Base-by-base conservation (phyloP, 306 rosid genomes). In the Citrullus amarus region DNA sequence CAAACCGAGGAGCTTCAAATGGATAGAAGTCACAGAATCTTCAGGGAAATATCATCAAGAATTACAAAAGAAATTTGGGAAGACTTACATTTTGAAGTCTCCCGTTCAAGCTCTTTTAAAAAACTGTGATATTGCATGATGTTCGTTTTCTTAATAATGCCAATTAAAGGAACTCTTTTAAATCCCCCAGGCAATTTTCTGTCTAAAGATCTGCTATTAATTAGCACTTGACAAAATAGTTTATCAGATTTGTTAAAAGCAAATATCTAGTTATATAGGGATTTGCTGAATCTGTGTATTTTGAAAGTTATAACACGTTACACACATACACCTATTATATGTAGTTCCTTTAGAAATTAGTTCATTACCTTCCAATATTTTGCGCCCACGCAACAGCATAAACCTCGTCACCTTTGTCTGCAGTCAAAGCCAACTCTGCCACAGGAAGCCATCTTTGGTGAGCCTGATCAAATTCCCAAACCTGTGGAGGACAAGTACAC, bases 371-470 rank as follows among this genome's bases (percentile, higher is more conserved):
- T 84, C 99, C 99, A 88, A 90, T 88, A 79, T 95, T 92, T 77
- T 97, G 93, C 43, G 97, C 97, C 99, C 99, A 95, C 17, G 96
- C 89, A 61, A 88, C 96, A 17, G 89, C 87, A 86, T 89, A 84
- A 72, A 95, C 96, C 84, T 58, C 87, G 86, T 90, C 90, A 48
- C 89, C 87, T 81, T 81, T 91, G 67, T 92, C 91, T 67, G 75
- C 91, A 36, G 90, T 83, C 62, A 82, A 79, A n/a, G 89, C 91
- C 89, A 95, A 65, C 84, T 92, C 96, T 58, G 99, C 97, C 77
- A 95, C 97, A 13, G 97, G 99, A 81, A 92, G 93, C 99, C 99
- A 92, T 90, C 97, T 91, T 77, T 90, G 99, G 84, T 95, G 99
- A 88, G 90, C 96, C 78, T 88, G 90, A 86, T 95, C 96, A 83